Evolutionary conservation across 331 rosid genomes (phyloP).

Genomic region (Prunus yedoensis): DNA sequence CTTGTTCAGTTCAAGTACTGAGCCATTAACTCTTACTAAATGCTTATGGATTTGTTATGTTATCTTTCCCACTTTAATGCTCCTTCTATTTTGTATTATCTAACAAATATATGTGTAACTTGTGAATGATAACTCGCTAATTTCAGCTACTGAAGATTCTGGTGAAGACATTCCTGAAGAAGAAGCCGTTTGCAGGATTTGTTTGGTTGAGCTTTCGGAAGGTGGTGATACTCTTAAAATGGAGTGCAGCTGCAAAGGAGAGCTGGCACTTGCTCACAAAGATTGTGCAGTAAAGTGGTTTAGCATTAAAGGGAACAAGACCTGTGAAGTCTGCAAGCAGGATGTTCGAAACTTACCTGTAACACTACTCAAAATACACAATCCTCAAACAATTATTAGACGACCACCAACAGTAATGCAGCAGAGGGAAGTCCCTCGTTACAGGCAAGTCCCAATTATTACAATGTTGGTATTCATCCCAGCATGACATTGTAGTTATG

Average conservation of each 20-base stretch:
- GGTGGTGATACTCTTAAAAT: constrained; percentile 49
- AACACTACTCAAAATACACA: constrained; percentile 43
- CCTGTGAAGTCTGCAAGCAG: constrained; percentile 49
- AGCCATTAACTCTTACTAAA: neutral
- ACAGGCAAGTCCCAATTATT: constrained; percentile 38
- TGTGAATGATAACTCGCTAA: constrained; percentile 3
- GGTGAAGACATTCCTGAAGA: constrained; percentile 59
- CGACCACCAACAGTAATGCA: constrained; percentile 30
- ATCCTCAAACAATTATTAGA: constrained; percentile 28
- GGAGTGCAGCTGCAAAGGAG: constrained; percentile 65
- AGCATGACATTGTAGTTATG: neutral
- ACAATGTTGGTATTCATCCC: neutral
- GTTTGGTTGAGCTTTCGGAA: constrained; percentile 45
- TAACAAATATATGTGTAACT: neutral
- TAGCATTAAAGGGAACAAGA: constrained; percentile 55
- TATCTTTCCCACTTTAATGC: constrained; percentile 14
- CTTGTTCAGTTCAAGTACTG: neutral
- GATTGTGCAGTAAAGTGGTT: constrained; percentile 59
- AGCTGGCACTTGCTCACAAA: constrained; percentile 56
- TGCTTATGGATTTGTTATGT: neutral
- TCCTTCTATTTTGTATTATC: constrained; percentile 2
- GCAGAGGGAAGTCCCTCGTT: constrained; percentile 30
- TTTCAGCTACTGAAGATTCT: constrained; percentile 34
- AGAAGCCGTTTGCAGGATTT: constrained; percentile 57
- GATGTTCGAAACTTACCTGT: constrained; percentile 48